Base-by-base conservation (phyloP, 1,284 basidiomycete species). In the Moesziomyces sp. region DNA sequence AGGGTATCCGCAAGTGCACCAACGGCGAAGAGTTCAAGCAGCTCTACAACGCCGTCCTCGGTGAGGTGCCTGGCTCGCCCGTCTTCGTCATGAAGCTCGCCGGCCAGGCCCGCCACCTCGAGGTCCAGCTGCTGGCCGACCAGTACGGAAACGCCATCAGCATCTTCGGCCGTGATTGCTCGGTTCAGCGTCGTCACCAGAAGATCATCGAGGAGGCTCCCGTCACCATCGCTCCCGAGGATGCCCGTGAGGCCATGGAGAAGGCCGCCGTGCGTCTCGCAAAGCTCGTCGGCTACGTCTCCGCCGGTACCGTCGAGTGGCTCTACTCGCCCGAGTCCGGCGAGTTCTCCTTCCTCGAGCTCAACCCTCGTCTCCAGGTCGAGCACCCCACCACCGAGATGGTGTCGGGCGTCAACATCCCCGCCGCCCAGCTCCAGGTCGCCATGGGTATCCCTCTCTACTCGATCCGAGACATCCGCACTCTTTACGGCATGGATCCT, bases 41-140 rank as follows among this genome's bases (percentile, higher is more conserved):
- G 90, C 93, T 66, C 96, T 92, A 83, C 87, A 89, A 92, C 80
- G 97, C 97, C 7, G 97, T 99, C 10, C 90, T 91, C 42, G 93
- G 94, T 81, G 97, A 99, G 86, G 96, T 99, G 76, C 28, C 84
- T 93, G 96, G 97, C 50, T 99, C 97, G 5, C 97, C 97, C 65
- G 95, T 99, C 80, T 99, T 99, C 86, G 93, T 99, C 86, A 99
- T 99, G 97, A 99, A 99, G 87, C 91, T 99, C 67, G 97, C 97
- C 38, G 94, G 95, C 24, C 91, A 93, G 78, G 97, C 97, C 42
- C 92, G 97, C 74, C 97, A 99, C 86, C 87, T 99, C 77, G 97
- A 99, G 86, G 97, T 99, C 26, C 97, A 99, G 86, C 89, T 99
- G 47, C 90, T 99, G 46, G 97, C 97, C 52, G 97, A 99, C 87